phyloP scores from a whole-genome alignment of 345 rosid species.

The Alliaria petiolata region DNA sequence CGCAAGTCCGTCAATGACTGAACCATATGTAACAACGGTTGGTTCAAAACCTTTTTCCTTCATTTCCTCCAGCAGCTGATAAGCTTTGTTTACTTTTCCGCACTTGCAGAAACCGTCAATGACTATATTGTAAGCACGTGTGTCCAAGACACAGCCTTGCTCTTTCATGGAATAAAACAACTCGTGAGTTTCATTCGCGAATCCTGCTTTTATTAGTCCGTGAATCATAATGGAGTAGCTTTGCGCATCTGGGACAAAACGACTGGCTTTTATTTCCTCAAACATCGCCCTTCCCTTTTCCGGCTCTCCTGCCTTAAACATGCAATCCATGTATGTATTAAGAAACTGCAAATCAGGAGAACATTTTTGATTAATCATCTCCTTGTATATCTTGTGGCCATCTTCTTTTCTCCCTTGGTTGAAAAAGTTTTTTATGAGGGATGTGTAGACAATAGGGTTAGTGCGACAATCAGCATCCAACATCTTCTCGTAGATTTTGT shows the following conservation, averaged over 20 bases:
- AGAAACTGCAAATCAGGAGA: conserved; percentile 75
- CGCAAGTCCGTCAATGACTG: conserved; percentile 78
- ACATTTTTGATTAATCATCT: conserved; percentile 64
- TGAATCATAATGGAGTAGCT: conserved; percentile 81
- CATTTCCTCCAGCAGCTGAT: conserved; percentile 97
- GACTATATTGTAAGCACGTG: conserved; percentile 76
- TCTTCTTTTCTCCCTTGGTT: conserved; percentile 76
- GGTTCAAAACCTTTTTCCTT: conserved; percentile 72
- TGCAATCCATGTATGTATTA: conserved; percentile 91
- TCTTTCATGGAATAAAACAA: conserved; percentile 87
- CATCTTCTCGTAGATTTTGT: conserved; percentile 82
- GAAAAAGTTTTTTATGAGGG: conserved; percentile 84
- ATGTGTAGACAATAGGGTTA: conserved; percentile 66
- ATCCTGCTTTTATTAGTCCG: conserved; percentile 84
- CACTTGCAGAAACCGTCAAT: conserved; percentile 94
- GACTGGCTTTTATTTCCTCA: conserved; percentile 66
- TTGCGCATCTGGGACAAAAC: conserved; percentile 68
- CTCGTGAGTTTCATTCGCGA: conserved; percentile 70
- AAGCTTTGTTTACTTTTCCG: conserved; percentile 85
- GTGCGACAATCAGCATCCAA: conserved; percentile 59
- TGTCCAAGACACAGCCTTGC: conserved; percentile 80
- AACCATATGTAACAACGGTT: conserved; percentile 90
- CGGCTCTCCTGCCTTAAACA: conserved; percentile 81
- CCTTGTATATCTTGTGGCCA: conserved; percentile 93
- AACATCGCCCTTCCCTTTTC: conserved; percentile 82